Percentiles rank a stretch among this genome's conserved stretches.
Conservation (phyloP, 257 asterid species). For the Euphrasia confusa region DNA sequence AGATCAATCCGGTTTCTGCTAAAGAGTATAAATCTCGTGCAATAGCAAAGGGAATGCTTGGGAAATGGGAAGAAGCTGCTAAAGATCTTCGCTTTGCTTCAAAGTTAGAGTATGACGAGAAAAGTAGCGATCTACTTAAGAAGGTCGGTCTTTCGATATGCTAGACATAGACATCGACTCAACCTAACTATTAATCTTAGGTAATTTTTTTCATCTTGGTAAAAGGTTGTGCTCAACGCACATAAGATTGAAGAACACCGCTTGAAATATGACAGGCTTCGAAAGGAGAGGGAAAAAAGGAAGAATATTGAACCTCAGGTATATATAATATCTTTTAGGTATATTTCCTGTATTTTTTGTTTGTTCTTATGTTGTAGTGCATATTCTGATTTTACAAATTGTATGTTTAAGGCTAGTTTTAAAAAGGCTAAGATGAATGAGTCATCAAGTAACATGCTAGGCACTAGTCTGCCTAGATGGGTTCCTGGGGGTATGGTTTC, state of each 20-base stretch:
- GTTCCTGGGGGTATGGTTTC: conserved; percentile 36
- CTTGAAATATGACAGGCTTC: conserved; percentile 81
- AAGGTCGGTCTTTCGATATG: conserved; percentile 43
- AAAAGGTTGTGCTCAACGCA: conserved; percentile 87
- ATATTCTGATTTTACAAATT: conserved; percentile 11
- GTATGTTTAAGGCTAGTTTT: conserved; percentile 71
- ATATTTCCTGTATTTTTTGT: background rate
- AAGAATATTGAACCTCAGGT: conserved; percentile 82
- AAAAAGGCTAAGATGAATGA: conserved; percentile 86
- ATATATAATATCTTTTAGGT: conserved; percentile 14
- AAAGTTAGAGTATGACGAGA: conserved; percentile 88
- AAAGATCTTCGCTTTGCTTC: conserved; percentile 94
- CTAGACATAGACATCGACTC: background rate
- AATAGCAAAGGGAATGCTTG: conserved; percentile 85
- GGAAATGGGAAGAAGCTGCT: conserved; percentile 89
- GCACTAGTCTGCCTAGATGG: conserved; percentile 51
- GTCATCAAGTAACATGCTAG: conserved; percentile 61
- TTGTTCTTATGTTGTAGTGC: conserved; percentile 6
- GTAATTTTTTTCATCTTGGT: background rate
- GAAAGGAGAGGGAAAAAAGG: conserved; percentile 78
- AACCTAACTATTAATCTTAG: background rate
- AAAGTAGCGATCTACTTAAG: conserved; percentile 75
- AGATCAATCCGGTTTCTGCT: conserved; percentile 98
- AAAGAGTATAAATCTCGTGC: conserved; percentile 97
- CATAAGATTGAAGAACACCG: conserved; percentile 92